Evolutionary conservation across 164 flowering plant genomes (phyloP).

Genomic region (Kingdonia uniflora): DNA sequence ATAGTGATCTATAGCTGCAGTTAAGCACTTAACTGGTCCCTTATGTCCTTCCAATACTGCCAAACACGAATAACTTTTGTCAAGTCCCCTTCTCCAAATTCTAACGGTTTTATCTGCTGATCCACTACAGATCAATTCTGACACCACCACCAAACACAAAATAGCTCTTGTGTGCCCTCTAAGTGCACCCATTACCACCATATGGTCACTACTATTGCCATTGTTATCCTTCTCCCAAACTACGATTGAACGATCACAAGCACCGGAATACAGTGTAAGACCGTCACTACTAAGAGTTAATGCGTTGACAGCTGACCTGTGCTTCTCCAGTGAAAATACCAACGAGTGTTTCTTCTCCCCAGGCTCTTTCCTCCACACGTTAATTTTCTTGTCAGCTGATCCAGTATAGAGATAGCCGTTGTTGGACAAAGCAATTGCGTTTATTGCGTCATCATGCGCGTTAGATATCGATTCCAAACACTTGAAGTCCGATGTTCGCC

Average conservation of each 20-base stretch:
- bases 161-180: constrained; percentile 68
- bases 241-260: constrained; percentile 56
- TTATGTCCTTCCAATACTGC: constrained; percentile 72
- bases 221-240: constrained; percentile 48
- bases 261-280: constrained; percentile 61
- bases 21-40: constrained; percentile 76
- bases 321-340: constrained; percentile 50
- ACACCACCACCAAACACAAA: constrained; percentile 49
- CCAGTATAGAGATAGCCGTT: constrained; percentile 70
- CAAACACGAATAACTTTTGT: constrained; percentile 36
- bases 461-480: constrained; percentile 63
- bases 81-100: constrained; percentile 53
- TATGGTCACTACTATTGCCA: constrained; percentile 9
- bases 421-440: constrained; percentile 46
- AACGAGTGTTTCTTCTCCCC: constrained; percentile 44
- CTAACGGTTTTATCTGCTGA: constrained; percentile 76
- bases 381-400: constrained; percentile 81
- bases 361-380: constrained; percentile 53
- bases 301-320: constrained; percentile 70
- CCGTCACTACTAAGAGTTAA: constrained; percentile 54
- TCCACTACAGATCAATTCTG: constrained; percentile 61
- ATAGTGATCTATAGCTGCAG: constrained; percentile 24
- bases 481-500: constrained; percentile 61
- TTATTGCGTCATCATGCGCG: constrained; percentile 90
- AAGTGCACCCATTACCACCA: constrained; percentile 48